Percentiles rank a stretch among this genome's conserved stretches.
Evolutionary conservation across 108 stramenopile genomes (phyloP).

Genomic region (Skeletonema menzelii): DNA sequence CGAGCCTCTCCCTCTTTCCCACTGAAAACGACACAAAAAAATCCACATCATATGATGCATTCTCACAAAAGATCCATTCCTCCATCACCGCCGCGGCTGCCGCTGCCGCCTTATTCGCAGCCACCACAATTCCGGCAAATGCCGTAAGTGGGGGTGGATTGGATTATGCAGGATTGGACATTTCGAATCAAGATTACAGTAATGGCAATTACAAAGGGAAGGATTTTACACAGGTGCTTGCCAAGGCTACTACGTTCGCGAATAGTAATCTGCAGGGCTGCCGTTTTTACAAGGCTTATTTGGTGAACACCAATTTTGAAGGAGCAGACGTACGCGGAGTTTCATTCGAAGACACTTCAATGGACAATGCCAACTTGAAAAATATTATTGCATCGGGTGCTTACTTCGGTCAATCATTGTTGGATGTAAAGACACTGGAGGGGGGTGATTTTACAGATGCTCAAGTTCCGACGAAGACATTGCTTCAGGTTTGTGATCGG

Average conservation of each 20-base stretch:
- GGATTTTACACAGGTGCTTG: conserved; percentile 87
- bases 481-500: conserved; percentile 67
- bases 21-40: not conserved
- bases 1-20: not conserved
- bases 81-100: not conserved
- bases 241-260: conserved; percentile 76
- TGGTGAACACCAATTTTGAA: conserved; percentile 71
- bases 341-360: conserved; percentile 77
- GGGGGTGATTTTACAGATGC: conserved; percentile 87
- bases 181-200: conserved; percentile 77
- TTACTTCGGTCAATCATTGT: conserved; percentile 69
- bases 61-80: not conserved
- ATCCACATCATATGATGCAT: not conserved
- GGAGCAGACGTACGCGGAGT: conserved; percentile 79
- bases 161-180: conserved; percentile 80
- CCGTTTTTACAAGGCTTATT: conserved; percentile 87
- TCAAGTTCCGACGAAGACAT: conserved; percentile 71
- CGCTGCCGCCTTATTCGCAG: not conserved
- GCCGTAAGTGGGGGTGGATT: conserved; percentile 61
- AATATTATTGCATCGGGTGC: conserved; percentile 69
- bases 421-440: conserved; percentile 63
- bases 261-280: conserved; percentile 80
- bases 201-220: conserved; percentile 82
- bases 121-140: conserved; percentile 9
- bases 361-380: conserved; percentile 75